Conservation (phyloP, 1,284 basidiomycete genomes). For the Phellopilus nigrolimitatus region DNA sequence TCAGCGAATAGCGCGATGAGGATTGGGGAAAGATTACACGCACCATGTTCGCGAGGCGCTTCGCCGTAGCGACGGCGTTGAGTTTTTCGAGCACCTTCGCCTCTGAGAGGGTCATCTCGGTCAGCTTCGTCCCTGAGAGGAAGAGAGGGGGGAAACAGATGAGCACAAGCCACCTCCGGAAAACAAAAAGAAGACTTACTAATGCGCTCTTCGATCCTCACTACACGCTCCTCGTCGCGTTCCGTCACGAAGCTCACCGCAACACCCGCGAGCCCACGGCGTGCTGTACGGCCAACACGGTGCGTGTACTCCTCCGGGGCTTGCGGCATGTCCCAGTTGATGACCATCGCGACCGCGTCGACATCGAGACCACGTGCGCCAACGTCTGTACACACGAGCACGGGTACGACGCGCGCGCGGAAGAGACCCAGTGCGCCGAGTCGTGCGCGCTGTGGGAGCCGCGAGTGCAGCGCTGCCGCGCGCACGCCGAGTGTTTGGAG, state of each 20-base stretch:
- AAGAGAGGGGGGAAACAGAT: slow-evolving; percentile 19
- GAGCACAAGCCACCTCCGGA: neutral
- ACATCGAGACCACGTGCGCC: slow-evolving; percentile 94
- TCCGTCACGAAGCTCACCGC: slow-evolving; percentile 96
- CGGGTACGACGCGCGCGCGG: slow-evolving; percentile 81
- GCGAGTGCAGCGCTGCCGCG: slow-evolving; percentile 88
- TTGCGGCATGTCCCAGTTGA: slow-evolving; percentile 94
- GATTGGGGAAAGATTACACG: slow-evolving; percentile 35
- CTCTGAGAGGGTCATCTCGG: slow-evolving; percentile 75
- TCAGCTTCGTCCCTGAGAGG: slow-evolving; percentile 70
- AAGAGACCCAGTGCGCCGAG: slow-evolving; percentile 84
- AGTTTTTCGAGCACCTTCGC: slow-evolving; percentile 80
- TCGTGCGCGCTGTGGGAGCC: slow-evolving; percentile 87
- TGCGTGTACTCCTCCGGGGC: slow-evolving; percentile 78
- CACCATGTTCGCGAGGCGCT: slow-evolving; percentile 92
- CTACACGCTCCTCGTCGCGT: slow-evolving; percentile 81
- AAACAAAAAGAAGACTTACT: slow-evolving; percentile 37
- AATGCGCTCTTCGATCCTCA: slow-evolving; percentile 84
- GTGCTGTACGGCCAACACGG: slow-evolving; percentile 86
- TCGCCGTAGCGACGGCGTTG: slow-evolving; percentile 87
- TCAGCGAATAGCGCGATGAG: slow-evolving; percentile 44
- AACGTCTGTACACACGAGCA: slow-evolving; percentile 93
- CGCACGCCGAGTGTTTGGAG: slow-evolving; percentile 80
- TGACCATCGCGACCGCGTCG: slow-evolving; percentile 89
- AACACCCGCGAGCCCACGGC: slow-evolving; percentile 86